These are phyloP conservation scores for Westerdykella sp. DNA, from an alignment of 2,329 filamentous ascomycete species.

Conservation along the genomic window DNA sequence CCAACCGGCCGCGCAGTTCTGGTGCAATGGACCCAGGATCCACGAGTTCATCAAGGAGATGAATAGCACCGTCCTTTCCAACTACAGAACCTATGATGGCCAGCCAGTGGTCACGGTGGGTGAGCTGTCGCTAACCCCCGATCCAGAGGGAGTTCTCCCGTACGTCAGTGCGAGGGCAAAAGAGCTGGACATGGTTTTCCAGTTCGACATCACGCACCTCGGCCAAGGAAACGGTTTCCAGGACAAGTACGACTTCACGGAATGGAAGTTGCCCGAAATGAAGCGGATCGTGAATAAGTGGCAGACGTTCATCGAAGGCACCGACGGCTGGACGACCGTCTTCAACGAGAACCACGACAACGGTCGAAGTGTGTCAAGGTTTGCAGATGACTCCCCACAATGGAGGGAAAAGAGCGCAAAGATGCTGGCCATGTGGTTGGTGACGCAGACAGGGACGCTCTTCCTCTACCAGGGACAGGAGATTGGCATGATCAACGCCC, in stretches of 20 bases:
- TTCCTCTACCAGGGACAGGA: constrained; percentile 59
- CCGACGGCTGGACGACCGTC: constrained; percentile 49
- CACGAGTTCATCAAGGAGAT: constrained; percentile 54
- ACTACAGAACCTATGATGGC: constrained; percentile 46
- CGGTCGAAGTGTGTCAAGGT: constrained; percentile 51
- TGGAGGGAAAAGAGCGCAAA: constrained; percentile 46
- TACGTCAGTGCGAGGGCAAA: constrained; percentile 38
- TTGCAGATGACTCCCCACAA: constrained; percentile 43
- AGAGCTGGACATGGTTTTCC: constrained; percentile 47
- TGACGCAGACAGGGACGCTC: constrained; percentile 47
- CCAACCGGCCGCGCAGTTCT: constrained; percentile 46
- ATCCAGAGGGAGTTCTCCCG: constrained; percentile 39
- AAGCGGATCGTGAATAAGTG: constrained; percentile 40
- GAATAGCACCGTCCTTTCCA: constrained; percentile 46
- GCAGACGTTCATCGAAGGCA: constrained; percentile 46
- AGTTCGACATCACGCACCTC: constrained; percentile 40
- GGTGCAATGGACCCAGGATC: constrained; percentile 53
- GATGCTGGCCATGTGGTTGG: constrained; percentile 49
- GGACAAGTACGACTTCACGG: constrained; percentile 26
- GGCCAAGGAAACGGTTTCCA: constrained; percentile 31
- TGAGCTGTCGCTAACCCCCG: constrained; percentile 49
- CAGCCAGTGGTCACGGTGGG: constrained; percentile 48
- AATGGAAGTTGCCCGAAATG: constrained; percentile 41
- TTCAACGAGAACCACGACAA: constrained; percentile 63
- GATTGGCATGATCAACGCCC: constrained; percentile 54